A percentile compares a stretch with the other conserved stretches of the same genome.
Conservation (phyloP, 2,329 filamentous ascomycete species). For the Microdochium bolleyi region DNA sequence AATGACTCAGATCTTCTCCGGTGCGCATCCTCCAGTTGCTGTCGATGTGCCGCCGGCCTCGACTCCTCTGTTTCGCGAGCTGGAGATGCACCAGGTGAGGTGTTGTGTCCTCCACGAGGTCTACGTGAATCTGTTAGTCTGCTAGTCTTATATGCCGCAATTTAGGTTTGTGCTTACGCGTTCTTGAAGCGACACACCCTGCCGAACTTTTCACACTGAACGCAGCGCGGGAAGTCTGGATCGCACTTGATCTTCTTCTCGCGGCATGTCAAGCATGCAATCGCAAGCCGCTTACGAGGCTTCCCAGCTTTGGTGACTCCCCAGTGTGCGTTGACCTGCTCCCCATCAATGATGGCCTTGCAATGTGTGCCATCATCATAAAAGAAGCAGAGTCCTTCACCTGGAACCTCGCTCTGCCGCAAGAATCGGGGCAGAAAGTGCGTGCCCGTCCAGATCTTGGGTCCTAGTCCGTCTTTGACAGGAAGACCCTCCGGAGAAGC, state of each 20-base stretch:
- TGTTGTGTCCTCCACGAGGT: conserved; percentile 50
- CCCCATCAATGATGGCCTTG: conserved; percentile 77
- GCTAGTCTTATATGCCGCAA: background rate
- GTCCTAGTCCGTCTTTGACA: conserved; percentile 53
- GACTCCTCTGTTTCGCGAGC: conserved; percentile 38
- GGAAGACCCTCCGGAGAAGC: conserved; percentile 35
- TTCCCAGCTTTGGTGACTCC: conserved; percentile 91
- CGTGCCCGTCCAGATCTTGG: conserved; percentile 62
- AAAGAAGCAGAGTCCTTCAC: conserved; percentile 76
- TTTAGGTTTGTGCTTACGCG: conserved; percentile 56
- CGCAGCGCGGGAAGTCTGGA: conserved; percentile 76
- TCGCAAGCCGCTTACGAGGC: conserved; percentile 81
- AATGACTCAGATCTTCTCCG: conserved; percentile 34
- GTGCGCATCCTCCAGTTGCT: conserved; percentile 25
- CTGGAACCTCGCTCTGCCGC: conserved; percentile 58
- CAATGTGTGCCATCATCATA: conserved; percentile 81
- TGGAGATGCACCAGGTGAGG: conserved; percentile 43
- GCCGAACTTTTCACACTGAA: conserved; percentile 89
- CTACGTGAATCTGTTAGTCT: conserved; percentile 20
- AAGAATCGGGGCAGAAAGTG: conserved; percentile 62
- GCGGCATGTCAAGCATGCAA: conserved; percentile 65
- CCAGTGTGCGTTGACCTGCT: conserved; percentile 85
- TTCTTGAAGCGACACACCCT: conserved; percentile 78
- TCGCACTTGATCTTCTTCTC: conserved; percentile 99
- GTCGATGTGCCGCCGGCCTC: conserved; percentile 23